phyloP scores from a whole-genome alignment of 2,329 filamentous ascomycete genomes.

The Fusarium sp. region DNA sequence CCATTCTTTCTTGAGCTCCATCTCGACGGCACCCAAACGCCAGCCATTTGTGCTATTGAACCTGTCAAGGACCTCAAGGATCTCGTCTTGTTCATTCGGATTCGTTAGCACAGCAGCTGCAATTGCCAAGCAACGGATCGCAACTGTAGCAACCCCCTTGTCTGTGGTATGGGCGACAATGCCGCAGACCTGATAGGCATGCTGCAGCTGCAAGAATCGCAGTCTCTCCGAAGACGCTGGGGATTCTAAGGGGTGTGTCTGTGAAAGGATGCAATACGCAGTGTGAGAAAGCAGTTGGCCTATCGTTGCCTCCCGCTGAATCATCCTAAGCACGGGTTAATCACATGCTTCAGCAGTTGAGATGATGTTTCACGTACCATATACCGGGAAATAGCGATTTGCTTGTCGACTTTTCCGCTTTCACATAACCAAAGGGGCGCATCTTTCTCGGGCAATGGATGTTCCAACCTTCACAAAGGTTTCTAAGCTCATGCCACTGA shows the following conservation, averaged over 20 bases:
- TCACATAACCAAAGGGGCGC: conserved; percentile 83
- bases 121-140: conserved; percentile 80
- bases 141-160: conserved; percentile 79
- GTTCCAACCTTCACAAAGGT: conserved; percentile 86
- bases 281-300: conserved; percentile 91
- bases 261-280: conserved; percentile 80
- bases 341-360: neutral
- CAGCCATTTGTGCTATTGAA: conserved; percentile 82
- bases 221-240: conserved; percentile 71
- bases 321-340: conserved; percentile 65
- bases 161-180: conserved; percentile 89
- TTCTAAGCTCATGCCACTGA: conserved; percentile 83
- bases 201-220: conserved; percentile 73
- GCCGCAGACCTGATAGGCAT: conserved; percentile 87
- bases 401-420: conserved; percentile 70
- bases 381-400: conserved; percentile 86
- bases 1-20: conserved; percentile 80
- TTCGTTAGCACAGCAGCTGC: conserved; percentile 77
- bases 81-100: conserved; percentile 80
- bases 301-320: conserved; percentile 83
- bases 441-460: conserved; percentile 82
- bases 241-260: conserved; percentile 77
- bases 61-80: conserved; percentile 77
- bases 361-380: conserved; percentile 65
- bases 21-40: conserved; percentile 76